A percentile compares a stretch with the other conserved stretches of the same genome.
Conservation (phyloP, 2,329 filamentous ascomycete species). For the Venturia carpophila region DNA sequence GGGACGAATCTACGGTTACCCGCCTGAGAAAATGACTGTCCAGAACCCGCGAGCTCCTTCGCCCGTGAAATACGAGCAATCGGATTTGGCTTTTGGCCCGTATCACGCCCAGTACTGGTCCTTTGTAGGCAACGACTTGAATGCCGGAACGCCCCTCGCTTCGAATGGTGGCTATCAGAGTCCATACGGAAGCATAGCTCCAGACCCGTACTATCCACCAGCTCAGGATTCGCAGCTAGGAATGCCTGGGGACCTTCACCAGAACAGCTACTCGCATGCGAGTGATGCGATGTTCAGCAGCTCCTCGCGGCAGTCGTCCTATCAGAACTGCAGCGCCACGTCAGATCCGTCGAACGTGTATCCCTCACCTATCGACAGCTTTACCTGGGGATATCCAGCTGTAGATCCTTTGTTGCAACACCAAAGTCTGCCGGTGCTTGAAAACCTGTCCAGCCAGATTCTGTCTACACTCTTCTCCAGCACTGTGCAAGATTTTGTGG, state of each 20-base stretch:
- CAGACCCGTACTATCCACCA: constrained; percentile 12
- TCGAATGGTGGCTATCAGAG: constrained; percentile 17
- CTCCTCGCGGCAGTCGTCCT: constrained; percentile 5
- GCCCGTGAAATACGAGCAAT: constrained; percentile 15
- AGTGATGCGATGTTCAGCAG: constrained; percentile 12
- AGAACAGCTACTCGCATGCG: constrained; percentile 8
- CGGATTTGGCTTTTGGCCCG: constrained; percentile 13
- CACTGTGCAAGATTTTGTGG: constrained; percentile 15
- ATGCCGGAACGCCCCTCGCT: constrained; percentile 10
- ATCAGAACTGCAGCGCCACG: background rate
- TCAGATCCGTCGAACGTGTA: constrained; percentile 16
- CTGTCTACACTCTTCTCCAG: constrained; percentile 14
- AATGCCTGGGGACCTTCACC: constrained; percentile 8
- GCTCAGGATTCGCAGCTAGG: background rate
- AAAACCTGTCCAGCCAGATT: constrained; percentile 19
- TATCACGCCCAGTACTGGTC: constrained; percentile 20
- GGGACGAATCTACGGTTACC: constrained; percentile 8
- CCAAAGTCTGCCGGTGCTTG: constrained; percentile 18
- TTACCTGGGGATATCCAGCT: constrained; percentile 13
- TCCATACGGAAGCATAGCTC: constrained; percentile 14
- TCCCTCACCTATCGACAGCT: constrained; percentile 18
- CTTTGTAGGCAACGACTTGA: constrained; percentile 9
- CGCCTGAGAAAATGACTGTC: constrained; percentile 15
- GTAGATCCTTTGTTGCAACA: constrained; percentile 16
- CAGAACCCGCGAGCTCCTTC: constrained; percentile 6